Evolutionary conservation across 2,329 filamentous ascomycete genomes (phyloP), one percentile per base, ranked within the genome.

Genomic region (Hirsutella minnesotensis): DNA sequence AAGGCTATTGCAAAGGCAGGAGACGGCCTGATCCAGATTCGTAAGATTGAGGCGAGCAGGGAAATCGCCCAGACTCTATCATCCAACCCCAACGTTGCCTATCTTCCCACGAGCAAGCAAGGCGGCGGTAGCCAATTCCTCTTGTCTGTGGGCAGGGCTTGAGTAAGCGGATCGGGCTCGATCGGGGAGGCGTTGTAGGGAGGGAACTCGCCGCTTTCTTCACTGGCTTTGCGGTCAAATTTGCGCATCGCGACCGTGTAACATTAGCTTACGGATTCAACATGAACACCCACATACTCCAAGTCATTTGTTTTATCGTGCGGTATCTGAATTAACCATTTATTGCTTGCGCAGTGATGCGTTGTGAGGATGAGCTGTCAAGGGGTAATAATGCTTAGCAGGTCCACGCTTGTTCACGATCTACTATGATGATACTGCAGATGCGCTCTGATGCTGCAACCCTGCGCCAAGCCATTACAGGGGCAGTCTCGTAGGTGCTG

Each of bases 41-140:
- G 92, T 72, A 83, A 90, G 72, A 95, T 98, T 58, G 92, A 98
- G 72, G 94, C 92, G 13, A 89, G 86, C 61, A 86, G 83, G 64
- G 94, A 98, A 57, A 95, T 98, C 66, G 92, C 92, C 9, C 79
- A 88, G 66, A 90, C 89, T 52, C 68, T 98, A 58, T 79, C 90
- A 18, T 70, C 70, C 46, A 98, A 98, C 68, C 89, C 92, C 47
- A 96, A 98, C 56, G 89, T 98, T 42, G 89, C 88, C 39, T 98
- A 98, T 65, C 67, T 98, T 49, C 92, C 92, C 3, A 79, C 86
- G 53, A 83, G 85, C 43, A 81, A 84, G 65, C 73, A 75, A 46
- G 72, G 75, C n/a, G 59, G 59, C 31, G 72, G 75, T 18, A 61
- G 61, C n/a, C 64, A 68, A 50, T 72, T 72, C 51, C 59, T 79